A percentile compares a stretch with the other conserved stretches of the same genome.
Evolutionary conservation across 2,329 filamentous ascomycete species (phyloP).

Genomic region (Cladophialophora psammophila): DNA sequence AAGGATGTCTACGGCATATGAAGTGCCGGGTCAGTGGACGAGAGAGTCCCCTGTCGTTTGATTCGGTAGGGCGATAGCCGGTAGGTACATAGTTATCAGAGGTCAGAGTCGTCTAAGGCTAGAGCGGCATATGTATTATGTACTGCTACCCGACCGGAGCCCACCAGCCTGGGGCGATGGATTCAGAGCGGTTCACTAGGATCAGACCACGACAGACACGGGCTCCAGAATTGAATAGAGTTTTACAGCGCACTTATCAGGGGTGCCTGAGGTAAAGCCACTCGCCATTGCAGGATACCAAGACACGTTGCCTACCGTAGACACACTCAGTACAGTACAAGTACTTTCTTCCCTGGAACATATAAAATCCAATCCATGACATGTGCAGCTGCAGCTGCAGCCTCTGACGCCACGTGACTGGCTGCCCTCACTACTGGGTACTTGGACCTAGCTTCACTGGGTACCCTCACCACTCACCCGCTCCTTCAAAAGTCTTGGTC

Average conservation of each 20-base stretch:
- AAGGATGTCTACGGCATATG: constrained; percentile 38
- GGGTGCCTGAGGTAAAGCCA: not conserved
- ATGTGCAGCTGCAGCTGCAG: not conserved
- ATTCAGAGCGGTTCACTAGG: not conserved
- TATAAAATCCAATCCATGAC: not conserved
- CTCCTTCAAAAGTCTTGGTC: not conserved
- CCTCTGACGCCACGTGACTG: not conserved
- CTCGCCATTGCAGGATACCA: too few relatives aligned
- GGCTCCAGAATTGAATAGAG: not conserved
- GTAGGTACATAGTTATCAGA: not conserved
- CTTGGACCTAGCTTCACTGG: not conserved
- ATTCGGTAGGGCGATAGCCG: constrained; percentile 3
- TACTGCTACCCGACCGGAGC: constrained; percentile 21
- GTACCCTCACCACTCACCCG: too few relatives aligned
- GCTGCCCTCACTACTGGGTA: not conserved
- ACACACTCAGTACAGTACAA: too few relatives aligned
- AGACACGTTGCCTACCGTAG: too few relatives aligned
- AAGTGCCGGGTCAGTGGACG: not conserved
- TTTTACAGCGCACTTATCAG: not conserved
- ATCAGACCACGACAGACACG: constrained; percentile 6
- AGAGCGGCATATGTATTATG: constrained; percentile 23
- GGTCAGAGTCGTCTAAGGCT: not conserved
- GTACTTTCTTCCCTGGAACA: not conserved
- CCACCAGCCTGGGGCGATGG: constrained; percentile 5
- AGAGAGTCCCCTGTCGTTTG: not conserved